Conservation (phyloP, 1,139 yeast species). For the Magnusiomyces clavatus region DNA sequence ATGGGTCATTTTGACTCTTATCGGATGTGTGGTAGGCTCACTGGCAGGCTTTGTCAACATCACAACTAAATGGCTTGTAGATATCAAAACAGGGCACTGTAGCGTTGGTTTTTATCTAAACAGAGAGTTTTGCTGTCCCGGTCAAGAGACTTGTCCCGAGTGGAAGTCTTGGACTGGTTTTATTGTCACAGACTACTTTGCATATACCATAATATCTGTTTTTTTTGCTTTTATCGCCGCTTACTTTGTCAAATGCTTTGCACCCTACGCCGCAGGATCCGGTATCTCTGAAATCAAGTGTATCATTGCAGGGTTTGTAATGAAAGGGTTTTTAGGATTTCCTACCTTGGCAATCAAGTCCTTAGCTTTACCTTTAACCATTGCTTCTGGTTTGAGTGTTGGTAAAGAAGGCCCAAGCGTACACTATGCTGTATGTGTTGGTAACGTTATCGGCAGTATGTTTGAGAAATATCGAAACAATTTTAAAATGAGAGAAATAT, state of each 20-base stretch:
- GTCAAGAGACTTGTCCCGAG: slow-evolving; percentile 34
- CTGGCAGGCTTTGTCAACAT: slow-evolving; percentile 79
- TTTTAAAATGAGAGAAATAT: slow-evolving; percentile 43
- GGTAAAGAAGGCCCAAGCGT: slow-evolving; percentile 88
- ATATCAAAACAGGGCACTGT: slow-evolving; percentile 74
- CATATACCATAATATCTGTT: slow-evolving; percentile 54
- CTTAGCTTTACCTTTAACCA: slow-evolving; percentile 76
- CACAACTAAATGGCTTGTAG: slow-evolving; percentile 80
- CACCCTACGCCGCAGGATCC: slow-evolving; percentile 93
- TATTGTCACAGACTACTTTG: slow-evolving; percentile 43
- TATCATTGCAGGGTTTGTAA: slow-evolving; percentile 83
- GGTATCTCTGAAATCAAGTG: slow-evolving; percentile 96
- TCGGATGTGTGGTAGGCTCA: slow-evolving; percentile 70
- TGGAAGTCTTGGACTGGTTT: slow-evolving; percentile 33
- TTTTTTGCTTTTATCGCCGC: slow-evolving; percentile 61
- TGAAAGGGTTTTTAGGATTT: slow-evolving; percentile 70
- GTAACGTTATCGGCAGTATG: slow-evolving; percentile 54
- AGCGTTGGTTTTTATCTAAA: slow-evolving; percentile 60
- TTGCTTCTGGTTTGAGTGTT: slow-evolving; percentile 70
- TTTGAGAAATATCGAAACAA: slow-evolving; percentile 39
- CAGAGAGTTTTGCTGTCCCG: slow-evolving; percentile 75
- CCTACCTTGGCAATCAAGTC: slow-evolving; percentile 69
- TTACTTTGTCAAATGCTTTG: slow-evolving; percentile 55
- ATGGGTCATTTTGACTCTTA: slow-evolving; percentile 67
- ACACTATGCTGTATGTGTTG: slow-evolving; percentile 79